Base-by-base conservation (phyloP, 192 early-diverging fungal genomes). In the Backusella tarrabulga region DNA sequence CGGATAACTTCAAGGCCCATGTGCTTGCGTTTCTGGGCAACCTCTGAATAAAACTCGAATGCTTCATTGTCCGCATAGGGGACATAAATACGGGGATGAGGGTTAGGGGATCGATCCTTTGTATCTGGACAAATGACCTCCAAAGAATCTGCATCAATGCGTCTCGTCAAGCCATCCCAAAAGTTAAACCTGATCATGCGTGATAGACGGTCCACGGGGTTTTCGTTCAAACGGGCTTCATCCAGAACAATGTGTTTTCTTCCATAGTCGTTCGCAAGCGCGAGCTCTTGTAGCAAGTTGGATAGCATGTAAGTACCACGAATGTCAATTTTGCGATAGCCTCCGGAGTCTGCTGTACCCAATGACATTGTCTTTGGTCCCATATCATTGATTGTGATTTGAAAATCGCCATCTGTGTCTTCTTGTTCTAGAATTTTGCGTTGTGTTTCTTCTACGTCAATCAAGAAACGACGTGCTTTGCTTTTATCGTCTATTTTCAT, bases 301-400 rank as follows among this genome's bases (percentile, higher is more conserved):
- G 95, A 95, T 42, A 99, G 84, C 89, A 93, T 91, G 78, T 99
- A 99, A 1, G 97, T 97, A 40, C 97, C 97, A 7, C 97, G 91
- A 41, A 99, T 86, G 74, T 98, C 96, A 75, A 93, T 94, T 50
- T 93, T 95, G 63, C 91, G 88, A 87, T 90, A 95, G 19, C 97
- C 97, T 71, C 88, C 93, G 38, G 94, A 95, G 79, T 90, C 93
- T 0, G 92, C 92, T 4, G 97, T 97, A 12, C 93, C 93, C 34
- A 99, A 84, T 17, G 88, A 85, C 75, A 99, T 90, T 9, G 92
- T 85, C 80, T 98, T 99, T 36, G 97, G 97, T 0, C 97, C 97
- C 15, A 83, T 74, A 83, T 99, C 97, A 71, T 93, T 89, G 35
- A 99, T 86, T 2, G 97, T 99, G 69, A 99, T 98, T 79, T 98